Base-by-base conservation (phyloP, 116 monocot genomes). In the Posidonia oceanica region DNA sequence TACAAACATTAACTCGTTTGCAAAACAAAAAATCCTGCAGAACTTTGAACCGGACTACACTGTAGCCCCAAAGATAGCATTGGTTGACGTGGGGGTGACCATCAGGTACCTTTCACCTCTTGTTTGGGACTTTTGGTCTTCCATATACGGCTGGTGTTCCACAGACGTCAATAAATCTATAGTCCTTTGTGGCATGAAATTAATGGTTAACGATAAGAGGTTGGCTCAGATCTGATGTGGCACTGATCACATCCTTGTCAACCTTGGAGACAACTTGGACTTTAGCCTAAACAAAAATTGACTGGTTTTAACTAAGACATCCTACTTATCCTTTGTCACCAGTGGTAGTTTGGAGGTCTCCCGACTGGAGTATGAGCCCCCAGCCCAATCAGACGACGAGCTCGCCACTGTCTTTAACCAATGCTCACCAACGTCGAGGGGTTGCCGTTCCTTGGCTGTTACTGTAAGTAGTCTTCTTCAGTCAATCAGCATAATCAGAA, bases 1-100 rank as follows among this genome's bases (percentile, higher is more conserved):
- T 61, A 13, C 22, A 61, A 4, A 61, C 14, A 13, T 61, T 61
- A 12, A 61, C 36, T 61, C 29, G 13, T 36, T 36, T 61, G 14
- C 5, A 22, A 60, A 15, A 22, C n/a, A 60, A 22, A 60, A 22
- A 21, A 2, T 60, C 10, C 17, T 74, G 77, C 81, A 81, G 81
- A 81, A 77, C 29, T 81, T 81, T 61, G 77, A 81, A 53, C 81
- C 81, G 37, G 71, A 41, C 3, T 81, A 81, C 70, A 64, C 36
- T 20, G 70, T 77, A 4, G 60, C 74, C 18, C 52, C 69, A 14
- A 77, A 74, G 74, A 81, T 71, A 73, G 77, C 77, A 59, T 58
- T 81, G 66, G 53, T 81, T 16, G 81, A 77, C 10, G 67, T 77
- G 16, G 77, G 71, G 3, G 77, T 81, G 21, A 81, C 81, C 17